Percentiles rank a stretch among this genome's conserved stretches.
phyloP scores from a whole-genome alignment of 352 stramenopile species.

The Globisporangium perplexum region DNA sequence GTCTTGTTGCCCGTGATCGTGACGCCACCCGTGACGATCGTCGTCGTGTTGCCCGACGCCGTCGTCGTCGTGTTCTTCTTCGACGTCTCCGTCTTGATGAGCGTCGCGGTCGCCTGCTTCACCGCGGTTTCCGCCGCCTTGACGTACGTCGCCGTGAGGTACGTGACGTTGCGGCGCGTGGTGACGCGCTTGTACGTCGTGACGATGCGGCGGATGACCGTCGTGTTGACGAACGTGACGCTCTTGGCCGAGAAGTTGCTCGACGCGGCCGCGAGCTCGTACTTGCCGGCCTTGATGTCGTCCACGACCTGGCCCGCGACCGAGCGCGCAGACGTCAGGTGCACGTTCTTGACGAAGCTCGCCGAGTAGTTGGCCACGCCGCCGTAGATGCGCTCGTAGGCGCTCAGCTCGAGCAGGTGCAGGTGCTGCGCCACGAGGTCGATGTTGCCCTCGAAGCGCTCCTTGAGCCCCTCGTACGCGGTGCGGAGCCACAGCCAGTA shows the following conservation, averaged over 20 bases:
- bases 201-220: constrained; percentile 22
- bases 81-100: constrained; percentile 4
- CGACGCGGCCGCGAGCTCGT: constrained; percentile 36
- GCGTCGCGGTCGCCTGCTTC: constrained; percentile 8
- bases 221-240: constrained; percentile 39
- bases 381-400: constrained; percentile 46
- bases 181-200: constrained; percentile 21
- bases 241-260: constrained; percentile 31
- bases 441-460: constrained; percentile 55
- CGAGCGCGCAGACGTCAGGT: constrained; percentile 41
- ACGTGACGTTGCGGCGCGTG: constrained; percentile 17
- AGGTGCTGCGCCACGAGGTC: constrained; percentile 54
- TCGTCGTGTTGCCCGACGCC: constrained; percentile 14
- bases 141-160: constrained; percentile 22
- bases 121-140: constrained; percentile 17
- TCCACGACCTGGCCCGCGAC: constrained; percentile 47
- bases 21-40: constrained; percentile 6
- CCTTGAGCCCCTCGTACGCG: constrained; percentile 48
- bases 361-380: constrained; percentile 36
- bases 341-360: constrained; percentile 45
- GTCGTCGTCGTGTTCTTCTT: constrained; percentile 15
- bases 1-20: constrained; percentile 15
- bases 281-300: constrained; percentile 33
- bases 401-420: constrained; percentile 55
- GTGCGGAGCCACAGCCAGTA: constrained; percentile 65